Evolutionary conservation across 495 filamentous ascomycete genomes (phyloP).

Genomic region (Neurospora intermedia): DNA sequence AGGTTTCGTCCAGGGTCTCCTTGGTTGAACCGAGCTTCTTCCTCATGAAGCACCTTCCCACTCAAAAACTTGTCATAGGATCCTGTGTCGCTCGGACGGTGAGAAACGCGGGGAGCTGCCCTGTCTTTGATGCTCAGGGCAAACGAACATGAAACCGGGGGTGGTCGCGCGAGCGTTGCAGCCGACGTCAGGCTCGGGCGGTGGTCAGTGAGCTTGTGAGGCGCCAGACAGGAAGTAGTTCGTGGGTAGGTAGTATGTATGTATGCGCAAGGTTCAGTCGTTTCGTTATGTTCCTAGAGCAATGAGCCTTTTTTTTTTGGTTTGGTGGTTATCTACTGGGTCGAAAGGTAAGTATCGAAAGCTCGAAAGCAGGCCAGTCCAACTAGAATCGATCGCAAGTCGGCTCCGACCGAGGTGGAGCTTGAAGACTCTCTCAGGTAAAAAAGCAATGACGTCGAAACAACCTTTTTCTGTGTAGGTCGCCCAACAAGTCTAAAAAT

Average conservation of each 20-base stretch:
- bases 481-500: not conserved
- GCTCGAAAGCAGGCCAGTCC: not conserved
- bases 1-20: not conserved
- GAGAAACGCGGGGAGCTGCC: slow-evolving; percentile 4
- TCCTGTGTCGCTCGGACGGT: not conserved
- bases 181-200: not conserved
- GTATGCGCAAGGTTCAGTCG: not conserved
- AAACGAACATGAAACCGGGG: slow-evolving; percentile 14
- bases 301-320: not conserved
- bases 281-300: not conserved
- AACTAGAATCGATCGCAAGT: not conserved
- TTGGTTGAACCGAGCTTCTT: not conserved
- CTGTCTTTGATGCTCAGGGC: slow-evolving; percentile 4
- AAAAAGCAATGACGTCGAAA: not conserved
- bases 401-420: not conserved
- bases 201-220: not conserved
- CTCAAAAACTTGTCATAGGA: not conserved
- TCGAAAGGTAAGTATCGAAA: not conserved
- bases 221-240: not conserved
- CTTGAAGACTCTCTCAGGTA: not conserved
- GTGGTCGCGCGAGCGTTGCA: slow-evolving; percentile 8
- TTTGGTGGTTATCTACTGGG: not conserved
- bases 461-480: not conserved
- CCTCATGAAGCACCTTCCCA: not conserved
- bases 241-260: not conserved